A percentile compares a stretch with the other conserved stretches of the same genome.
phyloP scores from a whole-genome alignment of 305 asterid genomes.

The Rubia peregrina region DNA sequence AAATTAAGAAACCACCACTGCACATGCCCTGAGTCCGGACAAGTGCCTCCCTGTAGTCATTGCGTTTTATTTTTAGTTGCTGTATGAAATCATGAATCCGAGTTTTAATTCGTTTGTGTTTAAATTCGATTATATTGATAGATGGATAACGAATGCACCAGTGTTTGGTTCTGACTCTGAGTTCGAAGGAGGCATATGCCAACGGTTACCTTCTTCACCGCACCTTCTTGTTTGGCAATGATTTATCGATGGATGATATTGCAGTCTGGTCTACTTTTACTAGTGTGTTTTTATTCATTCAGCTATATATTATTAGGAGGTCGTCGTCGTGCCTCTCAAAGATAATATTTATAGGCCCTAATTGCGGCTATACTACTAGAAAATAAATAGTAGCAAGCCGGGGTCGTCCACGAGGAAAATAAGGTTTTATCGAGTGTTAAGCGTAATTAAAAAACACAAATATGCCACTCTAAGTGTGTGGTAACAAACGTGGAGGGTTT shows the following conservation, averaged over 20 bases:
- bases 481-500: too few species aligned
- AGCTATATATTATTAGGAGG: background rate
- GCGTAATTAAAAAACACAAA: too few species aligned
- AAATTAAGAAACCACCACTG: too few species aligned
- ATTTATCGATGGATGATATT: conserved; percentile 71
- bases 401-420: too few species aligned
- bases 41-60: conserved; percentile 35
- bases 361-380: too few species aligned
- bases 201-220: conserved; percentile 50
- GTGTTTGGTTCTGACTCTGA: conserved; percentile 66
- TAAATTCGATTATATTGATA: conserved; percentile 50
- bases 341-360: too few species aligned
- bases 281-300: conserved; percentile 30
- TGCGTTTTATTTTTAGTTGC: background rate
- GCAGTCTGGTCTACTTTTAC: conserved; percentile 83
- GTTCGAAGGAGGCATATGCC: conserved; percentile 70
- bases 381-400: too few species aligned
- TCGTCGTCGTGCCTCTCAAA: too few species aligned
- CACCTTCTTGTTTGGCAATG: conserved; percentile 59
- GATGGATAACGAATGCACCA: conserved; percentile 74
- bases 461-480: too few species aligned
- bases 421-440: too few species aligned
- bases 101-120: background rate
- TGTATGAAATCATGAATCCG: background rate
- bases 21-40: conserved; percentile 29